Evolutionary conservation across 208 protist species (phyloP).

Genomic region (Crithidia fasciculata): DNA sequence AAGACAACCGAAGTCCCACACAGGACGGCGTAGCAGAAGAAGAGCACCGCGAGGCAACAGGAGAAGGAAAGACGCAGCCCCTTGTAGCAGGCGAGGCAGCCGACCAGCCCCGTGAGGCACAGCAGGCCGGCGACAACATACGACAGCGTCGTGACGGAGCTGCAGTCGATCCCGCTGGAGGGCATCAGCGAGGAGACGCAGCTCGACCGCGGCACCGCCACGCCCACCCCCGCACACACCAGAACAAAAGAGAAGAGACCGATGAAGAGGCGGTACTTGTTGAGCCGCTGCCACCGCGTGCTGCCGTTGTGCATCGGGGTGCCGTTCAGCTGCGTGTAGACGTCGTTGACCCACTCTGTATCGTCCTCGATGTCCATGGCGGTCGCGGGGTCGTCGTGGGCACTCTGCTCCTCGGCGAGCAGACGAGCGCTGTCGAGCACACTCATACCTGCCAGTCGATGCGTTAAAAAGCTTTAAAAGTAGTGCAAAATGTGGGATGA

Average conservation of each 20-base stretch:
- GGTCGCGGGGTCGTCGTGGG: not conserved
- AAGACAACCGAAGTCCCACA: constrained; percentile 21
- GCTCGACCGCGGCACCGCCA: constrained; percentile 14
- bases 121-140: constrained; percentile 15
- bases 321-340: constrained; percentile 42
- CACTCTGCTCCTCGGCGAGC: constrained; percentile 14
- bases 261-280: constrained; percentile 26
- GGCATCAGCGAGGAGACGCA: constrained; percentile 15
- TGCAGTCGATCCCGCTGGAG: constrained; percentile 13
- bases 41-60: constrained; percentile 13
- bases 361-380: constrained; percentile 34
- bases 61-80: constrained; percentile 3
- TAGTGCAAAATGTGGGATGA: not conserved
- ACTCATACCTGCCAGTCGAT: constrained; percentile 8
- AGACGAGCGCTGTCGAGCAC: constrained; percentile 16
- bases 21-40: constrained; percentile 23
- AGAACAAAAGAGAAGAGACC: constrained; percentile 1
- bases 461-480: constrained; percentile 17
- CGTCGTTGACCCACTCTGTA: constrained; percentile 51
- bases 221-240: constrained; percentile 7
- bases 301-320: constrained; percentile 5
- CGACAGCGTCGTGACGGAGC: constrained; percentile 13
- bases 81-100: constrained; percentile 13
- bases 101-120: constrained; percentile 16
- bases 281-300: constrained; percentile 18